Percentiles rank a stretch among this genome's conserved stretches.
These are phyloP conservation scores for Debaryomyces sp. DNA, from an alignment of 1,139 yeast species.

Conservation along the genomic window DNA sequence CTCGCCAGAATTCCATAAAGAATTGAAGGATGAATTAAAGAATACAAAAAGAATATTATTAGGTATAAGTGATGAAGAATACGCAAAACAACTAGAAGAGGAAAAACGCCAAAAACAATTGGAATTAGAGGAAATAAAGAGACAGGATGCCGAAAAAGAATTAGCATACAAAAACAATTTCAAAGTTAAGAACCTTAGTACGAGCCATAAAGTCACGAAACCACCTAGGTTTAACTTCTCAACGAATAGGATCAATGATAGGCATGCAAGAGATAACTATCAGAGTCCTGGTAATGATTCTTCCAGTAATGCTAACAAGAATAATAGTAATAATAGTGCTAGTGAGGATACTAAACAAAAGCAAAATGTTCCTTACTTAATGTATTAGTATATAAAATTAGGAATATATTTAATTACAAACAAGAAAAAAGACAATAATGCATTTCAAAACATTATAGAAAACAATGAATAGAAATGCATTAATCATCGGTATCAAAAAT, in stretches of 20 bases:
- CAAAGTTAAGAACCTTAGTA: constrained; percentile 27
- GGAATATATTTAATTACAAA: constrained; percentile 1
- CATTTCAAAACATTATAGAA: not conserved
- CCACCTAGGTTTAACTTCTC: constrained; percentile 36
- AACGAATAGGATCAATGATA: constrained; percentile 4
- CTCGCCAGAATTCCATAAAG: constrained; percentile 42
- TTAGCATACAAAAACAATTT: constrained; percentile 28
- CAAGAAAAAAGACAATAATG: not conserved
- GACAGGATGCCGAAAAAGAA: constrained; percentile 14
- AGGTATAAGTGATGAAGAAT: constrained; percentile 48
- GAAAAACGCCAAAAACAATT: constrained; percentile 15
- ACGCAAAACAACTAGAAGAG: constrained; percentile 26
- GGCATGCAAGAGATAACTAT: not conserved
- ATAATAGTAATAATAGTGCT: not conserved
- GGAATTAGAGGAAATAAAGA: constrained; percentile 11
- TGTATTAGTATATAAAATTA: constrained; percentile 14
- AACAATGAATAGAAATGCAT: not conserved
- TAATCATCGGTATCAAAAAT: constrained; percentile 75
- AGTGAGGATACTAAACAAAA: constrained; percentile 8
- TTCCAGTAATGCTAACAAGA: constrained; percentile 6
- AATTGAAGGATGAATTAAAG: constrained; percentile 34
- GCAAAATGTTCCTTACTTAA: constrained; percentile 17
- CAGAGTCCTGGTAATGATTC: not conserved
- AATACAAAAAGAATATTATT: constrained; percentile 35
- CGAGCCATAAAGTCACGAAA: constrained; percentile 27